Base-by-base conservation (phyloP, 306 rosid species). In the Notholithocarpus densiflorus region DNA sequence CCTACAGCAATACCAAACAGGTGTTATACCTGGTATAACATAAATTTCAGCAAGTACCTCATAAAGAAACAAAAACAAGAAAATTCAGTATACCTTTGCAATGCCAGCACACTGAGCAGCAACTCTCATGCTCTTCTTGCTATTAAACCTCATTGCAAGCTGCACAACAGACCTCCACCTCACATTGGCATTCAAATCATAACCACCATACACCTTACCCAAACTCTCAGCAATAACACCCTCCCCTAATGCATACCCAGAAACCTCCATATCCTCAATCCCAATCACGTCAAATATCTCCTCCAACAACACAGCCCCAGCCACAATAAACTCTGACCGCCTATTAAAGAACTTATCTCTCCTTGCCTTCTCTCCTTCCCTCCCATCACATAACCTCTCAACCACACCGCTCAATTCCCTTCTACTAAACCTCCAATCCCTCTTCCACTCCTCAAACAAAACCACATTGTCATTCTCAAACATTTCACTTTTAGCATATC, bases 391-490 rank as follows among this genome's bases (percentile, higher is more conserved):
- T 56, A 86, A 57, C 64, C 75, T 68, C 77, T 73, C 75, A 31
- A 82, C 86, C 19, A 82, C 80, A 61, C 55, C 10, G 12, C 85
- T 82, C 74, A 79, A 12, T 12, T 86, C 89, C 66, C 60, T 75
- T 72, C 77, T 86, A 37, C 68, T 82, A 52, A 86, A 62, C 69
- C 52, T 76, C 86, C 89, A 86, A n/a, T 68, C 78, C 80, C 80
- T 79, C 48, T 40, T 75, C 19, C 81, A 32, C 18, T 68, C 73
- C 72, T 65, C 83, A 75, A 5, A 26, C 18, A 78, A 53, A 3
- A 6, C 77, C 31, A 32, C 40, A 56, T 74, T n/a, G 51, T 79
- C 62, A 56, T 74, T 26, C 37, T 75, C 69, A 60, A 68, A 19
- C 54, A 68, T 51, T 53, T 75, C 45, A 31, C 79, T 31, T 29